phyloP scores from a whole-genome alignment of 106 monocot genomes.

The Allium fistulosum region DNA sequence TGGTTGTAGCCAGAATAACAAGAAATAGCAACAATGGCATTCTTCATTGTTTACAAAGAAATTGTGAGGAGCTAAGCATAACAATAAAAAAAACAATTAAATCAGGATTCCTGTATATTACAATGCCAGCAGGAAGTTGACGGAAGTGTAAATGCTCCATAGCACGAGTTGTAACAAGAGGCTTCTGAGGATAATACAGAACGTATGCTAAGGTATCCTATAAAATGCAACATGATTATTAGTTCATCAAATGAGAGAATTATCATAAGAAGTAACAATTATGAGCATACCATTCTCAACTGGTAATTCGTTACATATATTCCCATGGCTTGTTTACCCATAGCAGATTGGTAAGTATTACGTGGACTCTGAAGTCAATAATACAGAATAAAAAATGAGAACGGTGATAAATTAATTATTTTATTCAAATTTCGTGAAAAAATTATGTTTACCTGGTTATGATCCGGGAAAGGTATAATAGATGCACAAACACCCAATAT shows the following conservation, averaged over 20 bases:
- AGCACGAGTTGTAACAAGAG: constrained; percentile 96
- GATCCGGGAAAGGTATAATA: constrained; percentile 98
- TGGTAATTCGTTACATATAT: constrained; percentile 99
- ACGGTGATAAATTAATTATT: not conserved
- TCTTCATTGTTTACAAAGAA: constrained; percentile 31
- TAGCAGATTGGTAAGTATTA: constrained; percentile 99
- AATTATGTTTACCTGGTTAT: constrained; percentile 67
- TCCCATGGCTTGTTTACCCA: constrained; percentile 99
- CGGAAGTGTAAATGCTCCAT: constrained; percentile 99
- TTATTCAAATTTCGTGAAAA: not conserved
- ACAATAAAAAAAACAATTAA: not conserved
- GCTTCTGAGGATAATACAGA: constrained; percentile 98
- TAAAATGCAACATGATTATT: constrained; percentile 7
- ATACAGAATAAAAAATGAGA: not conserved
- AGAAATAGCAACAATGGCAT: constrained; percentile 99
- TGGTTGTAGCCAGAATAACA: constrained; percentile 99
- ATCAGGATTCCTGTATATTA: constrained; percentile 22
- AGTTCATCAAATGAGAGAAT: not conserved
- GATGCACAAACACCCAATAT: constrained; percentile 99
- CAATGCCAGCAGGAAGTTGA: constrained; percentile 98
- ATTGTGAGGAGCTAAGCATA: not conserved
- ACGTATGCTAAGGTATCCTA: constrained; percentile 99
- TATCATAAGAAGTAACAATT: not conserved
- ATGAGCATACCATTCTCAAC: constrained; percentile 70
- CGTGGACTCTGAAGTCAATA: constrained; percentile 72